Evolutionary conservation across 306 rosid genomes (phyloP), one percentile per base, ranked within the genome.

Genomic region (Pterocarpus santalinus): DNA sequence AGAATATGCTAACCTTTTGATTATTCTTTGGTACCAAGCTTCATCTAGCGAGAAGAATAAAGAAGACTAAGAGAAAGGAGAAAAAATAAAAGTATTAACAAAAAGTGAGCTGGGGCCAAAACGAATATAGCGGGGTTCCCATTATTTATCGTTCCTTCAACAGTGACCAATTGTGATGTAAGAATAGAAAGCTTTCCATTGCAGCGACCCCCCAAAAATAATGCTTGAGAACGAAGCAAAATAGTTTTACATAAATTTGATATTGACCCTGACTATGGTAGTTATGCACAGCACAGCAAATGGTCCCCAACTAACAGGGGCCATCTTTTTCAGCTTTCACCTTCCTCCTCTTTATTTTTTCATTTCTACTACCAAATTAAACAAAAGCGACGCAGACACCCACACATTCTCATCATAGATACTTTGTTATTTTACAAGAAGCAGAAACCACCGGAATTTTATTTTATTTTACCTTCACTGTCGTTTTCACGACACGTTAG

Each of bases 141-240:
- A 56, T 60, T 35, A 41, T 28, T 22, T 32, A 47, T 63, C 58
- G 58, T 79, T 79, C 80, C 76, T 83, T 78, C 72, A 81, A 81
- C 80, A 71, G 28, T 65, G 81, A 71, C 78, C 84, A 73, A 86
- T 76, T 71, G 75, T 41, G 62, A 66, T 80, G 73, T 55, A 65
- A 79, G 84, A 89, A 85, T 71, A 66, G 84, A 80, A 83, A 84
- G 77, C 77, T 86, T 83, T 71, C 69, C 28, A 14, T 47, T 53
- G 83, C 82, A 85, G 85, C 83, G 49, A 88, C 86, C 91, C 86
- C 51, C 32, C 33, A 14, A 3, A 15, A 35, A 77, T 81, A 77
- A 84, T 65, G 92, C 96, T 93, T 91, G 84, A 80, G 82, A 86
- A 83, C 63, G 79, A 92, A 91, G 94, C 65, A 88, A 89, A 56